Evolutionary conservation across 75 land plant species (phyloP).

Genomic region (Pinus albicaulis): DNA sequence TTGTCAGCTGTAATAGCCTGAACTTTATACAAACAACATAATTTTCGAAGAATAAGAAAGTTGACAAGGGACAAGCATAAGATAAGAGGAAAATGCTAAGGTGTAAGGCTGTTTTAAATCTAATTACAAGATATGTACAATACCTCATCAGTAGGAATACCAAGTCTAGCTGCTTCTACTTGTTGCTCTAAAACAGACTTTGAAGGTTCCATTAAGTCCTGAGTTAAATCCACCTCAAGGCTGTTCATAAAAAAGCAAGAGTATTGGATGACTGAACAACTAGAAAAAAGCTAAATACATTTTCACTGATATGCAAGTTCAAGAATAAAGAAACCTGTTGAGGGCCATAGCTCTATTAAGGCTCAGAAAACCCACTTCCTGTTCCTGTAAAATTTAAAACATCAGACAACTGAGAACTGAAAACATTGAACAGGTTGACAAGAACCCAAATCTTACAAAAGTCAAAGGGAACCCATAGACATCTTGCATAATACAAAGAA

Average conservation of each 20-base stretch:
- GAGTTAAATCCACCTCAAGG: slow-evolving; percentile 81
- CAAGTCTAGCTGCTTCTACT: slow-evolving; percentile 49
- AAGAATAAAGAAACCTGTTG: slow-evolving; percentile 54
- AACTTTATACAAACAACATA: background rate
- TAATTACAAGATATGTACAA: background rate
- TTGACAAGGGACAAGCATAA: background rate
- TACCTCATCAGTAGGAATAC: slow-evolving; percentile 23
- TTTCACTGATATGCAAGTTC: slow-evolving; percentile 2
- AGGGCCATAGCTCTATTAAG: slow-evolving; percentile 79
- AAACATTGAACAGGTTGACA: background rate
- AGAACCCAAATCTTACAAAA: background rate
- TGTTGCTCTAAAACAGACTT: slow-evolving; percentile 43
- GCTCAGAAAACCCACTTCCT: slow-evolving; percentile 80
- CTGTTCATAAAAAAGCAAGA: slow-evolving; percentile 34
- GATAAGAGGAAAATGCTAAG: background rate
- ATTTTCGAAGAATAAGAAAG: background rate
- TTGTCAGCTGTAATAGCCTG: slow-evolving; percentile 23
- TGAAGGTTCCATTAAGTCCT: slow-evolving; percentile 60
- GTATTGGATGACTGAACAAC: slow-evolving; percentile 4
- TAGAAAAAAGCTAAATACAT: background rate
- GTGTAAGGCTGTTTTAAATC: background rate
- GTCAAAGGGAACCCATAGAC: no score
- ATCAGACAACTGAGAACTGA: slow-evolving; percentile 8
- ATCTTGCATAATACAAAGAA: background rate
- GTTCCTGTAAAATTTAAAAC: slow-evolving; percentile 20